Conservation (phyloP, 805 yeast genomes). For the Suhomyces xylopsoci region DNA sequence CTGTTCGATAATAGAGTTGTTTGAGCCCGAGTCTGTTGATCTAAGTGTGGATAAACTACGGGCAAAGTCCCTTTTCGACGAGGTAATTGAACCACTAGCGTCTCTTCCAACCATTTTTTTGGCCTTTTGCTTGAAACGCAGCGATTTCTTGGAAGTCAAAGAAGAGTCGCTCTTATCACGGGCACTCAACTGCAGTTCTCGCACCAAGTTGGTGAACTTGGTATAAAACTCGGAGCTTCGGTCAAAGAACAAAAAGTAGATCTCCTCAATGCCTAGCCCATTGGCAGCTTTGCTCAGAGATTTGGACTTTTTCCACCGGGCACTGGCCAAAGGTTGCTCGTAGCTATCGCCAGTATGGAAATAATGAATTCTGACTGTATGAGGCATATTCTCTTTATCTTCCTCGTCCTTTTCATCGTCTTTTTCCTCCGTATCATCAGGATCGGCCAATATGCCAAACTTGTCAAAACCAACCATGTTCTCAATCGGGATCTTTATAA, state of each 20-base stretch:
- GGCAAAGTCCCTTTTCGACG: background rate
- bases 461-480: slow-evolving; percentile 63
- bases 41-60: slow-evolving; percentile 17
- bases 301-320: slow-evolving; percentile 3
- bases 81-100: background rate
- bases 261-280: slow-evolving; percentile 49
- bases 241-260: slow-evolving; percentile 64
- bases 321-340: background rate
- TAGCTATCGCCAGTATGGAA: slow-evolving; percentile 19
- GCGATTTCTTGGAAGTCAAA: background rate
- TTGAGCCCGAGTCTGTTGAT: background rate
- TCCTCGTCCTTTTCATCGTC: slow-evolving; percentile 3
- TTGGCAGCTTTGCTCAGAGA: background rate
- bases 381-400: slow-evolving; percentile 39
- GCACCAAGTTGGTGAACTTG: slow-evolving; percentile 32
- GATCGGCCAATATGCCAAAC: slow-evolving; percentile 42
- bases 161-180: slow-evolving; percentile 5
- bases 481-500: slow-evolving; percentile 70
- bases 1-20: slow-evolving; percentile 14
- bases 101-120: slow-evolving; percentile 7
- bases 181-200: slow-evolving; percentile 7
- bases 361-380: slow-evolving; percentile 55
- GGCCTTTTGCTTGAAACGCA: slow-evolving; percentile 7
- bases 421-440: slow-evolving; percentile 7
- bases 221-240: slow-evolving; percentile 43